Percentiles rank a stretch among this genome's conserved stretches.
Evolutionary conservation across 306 rosid species (phyloP).

Genomic region (Abrus pulchellus): DNA sequence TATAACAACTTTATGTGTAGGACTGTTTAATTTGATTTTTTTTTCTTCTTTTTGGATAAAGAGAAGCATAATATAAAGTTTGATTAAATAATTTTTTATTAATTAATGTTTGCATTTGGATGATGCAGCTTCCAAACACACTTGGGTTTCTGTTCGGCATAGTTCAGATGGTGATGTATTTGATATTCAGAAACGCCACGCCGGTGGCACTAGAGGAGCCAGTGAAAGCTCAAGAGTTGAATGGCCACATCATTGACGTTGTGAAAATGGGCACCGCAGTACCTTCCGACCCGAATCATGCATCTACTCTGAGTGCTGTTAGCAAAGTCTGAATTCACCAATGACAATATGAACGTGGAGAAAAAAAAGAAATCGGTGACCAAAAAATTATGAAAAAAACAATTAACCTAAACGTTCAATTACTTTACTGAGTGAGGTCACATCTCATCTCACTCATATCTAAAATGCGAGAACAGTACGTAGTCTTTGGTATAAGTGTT

Average conservation of each 20-base stretch:
- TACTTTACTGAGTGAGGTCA: constrained; percentile 31
- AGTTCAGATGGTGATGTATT: constrained; percentile 79
- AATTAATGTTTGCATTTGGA: constrained; percentile 12
- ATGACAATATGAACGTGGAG: constrained; percentile 18
- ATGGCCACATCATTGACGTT: constrained; percentile 73
- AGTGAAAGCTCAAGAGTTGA: constrained; percentile 63
- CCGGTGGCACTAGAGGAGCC: constrained; percentile 52
- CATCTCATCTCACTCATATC: constrained; percentile 35
- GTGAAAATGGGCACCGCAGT: constrained; percentile 57
- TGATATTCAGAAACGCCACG: constrained; percentile 71
- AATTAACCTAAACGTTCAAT: constrained; percentile 46
- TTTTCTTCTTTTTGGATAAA: constrained; percentile 36
- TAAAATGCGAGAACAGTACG: constrained; percentile 43
- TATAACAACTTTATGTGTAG: constrained; percentile 16
- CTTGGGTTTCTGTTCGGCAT: constrained; percentile 90
- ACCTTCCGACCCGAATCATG: constrained; percentile 39
- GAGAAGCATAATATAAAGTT: not conserved
- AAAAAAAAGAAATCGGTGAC: constrained; percentile 28
- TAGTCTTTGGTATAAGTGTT: constrained; percentile 48
- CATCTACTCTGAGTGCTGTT: constrained; percentile 5
- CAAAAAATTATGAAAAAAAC: not conserved
- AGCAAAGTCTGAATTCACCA: constrained; percentile 47
- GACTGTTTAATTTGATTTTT: constrained; percentile 20
- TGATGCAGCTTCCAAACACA: constrained; percentile 79
- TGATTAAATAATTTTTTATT: not conserved